A percentile compares a stretch with the other conserved stretches of the same genome.
Conservation (phyloP, 805 yeast genomes). For the Hanseniaspora guilliermondii region DNA sequence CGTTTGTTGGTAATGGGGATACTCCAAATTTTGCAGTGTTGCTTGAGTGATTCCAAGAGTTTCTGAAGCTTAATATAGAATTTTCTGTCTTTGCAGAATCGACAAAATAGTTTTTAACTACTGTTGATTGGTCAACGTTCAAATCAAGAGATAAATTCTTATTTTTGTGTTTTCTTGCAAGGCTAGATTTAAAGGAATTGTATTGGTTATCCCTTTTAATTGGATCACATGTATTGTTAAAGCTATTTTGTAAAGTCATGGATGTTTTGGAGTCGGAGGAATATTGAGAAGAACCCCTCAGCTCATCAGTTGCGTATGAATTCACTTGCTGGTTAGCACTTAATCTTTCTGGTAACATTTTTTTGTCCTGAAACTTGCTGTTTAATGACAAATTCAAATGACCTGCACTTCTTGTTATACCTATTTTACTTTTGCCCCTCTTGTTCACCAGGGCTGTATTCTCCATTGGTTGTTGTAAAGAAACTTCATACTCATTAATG, state of each 20-base stretch:
- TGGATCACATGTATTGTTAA: neutral
- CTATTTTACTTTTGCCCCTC: constrained; percentile 17
- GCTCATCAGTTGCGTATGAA: neutral
- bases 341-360: constrained; percentile 19
- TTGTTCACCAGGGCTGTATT: neutral
- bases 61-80: neutral
- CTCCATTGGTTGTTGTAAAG: neutral
- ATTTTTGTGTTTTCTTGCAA: neutral
- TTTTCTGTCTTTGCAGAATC: constrained; percentile 1
- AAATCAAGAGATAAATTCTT: neutral
- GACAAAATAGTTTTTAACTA: neutral
- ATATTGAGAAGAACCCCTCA: neutral
- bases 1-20: neutral
- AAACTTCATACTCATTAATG: neutral
- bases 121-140: neutral
- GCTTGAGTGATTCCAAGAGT: neutral
- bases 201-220: neutral
- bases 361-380: constrained; percentile 21
- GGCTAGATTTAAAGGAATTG: neutral
- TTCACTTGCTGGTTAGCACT: constrained; percentile 3
- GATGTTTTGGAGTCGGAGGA: neutral
- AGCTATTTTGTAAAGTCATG: neutral
- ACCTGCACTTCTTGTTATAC: constrained; percentile 42
- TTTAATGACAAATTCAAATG: constrained; percentile 36
- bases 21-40: neutral